Evolutionary conservation across 768 basidiomycete species (phyloP), one percentile per base, ranked within the genome.

Genomic region (Amyloporia xantha): DNA sequence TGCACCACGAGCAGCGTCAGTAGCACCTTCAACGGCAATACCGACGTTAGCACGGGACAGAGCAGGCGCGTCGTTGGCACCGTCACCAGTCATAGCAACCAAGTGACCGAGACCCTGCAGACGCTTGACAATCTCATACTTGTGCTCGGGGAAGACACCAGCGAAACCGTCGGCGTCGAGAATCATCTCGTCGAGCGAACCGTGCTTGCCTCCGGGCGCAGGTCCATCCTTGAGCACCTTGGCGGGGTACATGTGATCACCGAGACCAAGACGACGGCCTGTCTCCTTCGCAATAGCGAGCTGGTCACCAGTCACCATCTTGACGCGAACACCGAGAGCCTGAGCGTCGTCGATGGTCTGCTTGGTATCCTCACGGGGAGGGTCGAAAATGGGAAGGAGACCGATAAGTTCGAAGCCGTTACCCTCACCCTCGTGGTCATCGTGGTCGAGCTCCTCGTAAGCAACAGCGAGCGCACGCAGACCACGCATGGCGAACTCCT

Each of bases 231-330:
- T 95, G 65, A 98, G 81, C n/a, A 97, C 95, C 78, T 92, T 96
- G 48, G 94, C 89, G 37, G 95, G 85, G 76, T 96, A 97, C 95
- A 98, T 98, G 77, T 97, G 94, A 69, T 97, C 95, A 65, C 95
- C 95, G 52, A 98, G 76, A 59, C 95, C 94, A 42, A 98, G 89
- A 73, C 95, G 90, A 67, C 95, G 89, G 52, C 95, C 95, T 53
- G 95, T 97, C 70, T 98, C 95, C 80, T 98, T 98, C 30, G 95
- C 95, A 59, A 98, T 98, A 56, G 95, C 95, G 64, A 98, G 91
- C 75, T 98, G 95, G 67, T 98, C 95, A 76, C 95, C 95, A n/a
- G 95, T 98, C 53, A 97, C 95, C 95, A 98, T 98, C 86, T 98
- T 98, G 67, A 98, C 94, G 66, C 85, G 87, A 60, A 98, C 93